These are phyloP conservation scores for Torrubiellomyces zombiae DNA, from an alignment of 2,329 filamentous ascomycete species.

Conservation along the genomic window DNA sequence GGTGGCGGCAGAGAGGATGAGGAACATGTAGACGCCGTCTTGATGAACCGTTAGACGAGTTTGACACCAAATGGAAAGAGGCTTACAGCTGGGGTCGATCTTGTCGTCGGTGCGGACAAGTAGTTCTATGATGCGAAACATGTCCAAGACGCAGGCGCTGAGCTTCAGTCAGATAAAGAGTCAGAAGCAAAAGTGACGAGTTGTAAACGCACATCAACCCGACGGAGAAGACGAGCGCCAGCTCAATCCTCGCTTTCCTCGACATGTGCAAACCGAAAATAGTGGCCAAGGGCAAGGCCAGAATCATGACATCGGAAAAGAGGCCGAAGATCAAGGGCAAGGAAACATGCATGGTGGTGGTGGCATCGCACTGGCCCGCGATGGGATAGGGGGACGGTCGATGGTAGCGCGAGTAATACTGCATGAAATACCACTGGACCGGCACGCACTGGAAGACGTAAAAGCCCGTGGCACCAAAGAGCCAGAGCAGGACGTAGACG, in stretches of 20 bases:
- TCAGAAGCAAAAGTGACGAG: neutral
- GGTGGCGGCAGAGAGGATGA: conserved; percentile 2
- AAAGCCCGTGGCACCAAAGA: conserved; percentile 1
- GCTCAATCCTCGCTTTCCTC: neutral
- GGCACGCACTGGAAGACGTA: conserved; percentile 2
- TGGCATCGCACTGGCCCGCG: conserved; percentile 2
- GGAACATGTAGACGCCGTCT: conserved; percentile 2
- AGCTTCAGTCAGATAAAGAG: neutral
- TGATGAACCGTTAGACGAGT: no score
- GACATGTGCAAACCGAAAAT: conserved; percentile 1
- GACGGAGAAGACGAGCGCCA: conserved; percentile 2
- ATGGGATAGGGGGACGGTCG: conserved; percentile 2
- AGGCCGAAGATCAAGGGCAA: conserved; percentile 2
- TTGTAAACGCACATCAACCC: conserved; percentile 1
- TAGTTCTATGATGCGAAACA: conserved; percentile 2
- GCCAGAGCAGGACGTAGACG: conserved; percentile 1
- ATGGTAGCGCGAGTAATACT: conserved; percentile 1
- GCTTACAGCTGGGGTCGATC: conserved; percentile 2
- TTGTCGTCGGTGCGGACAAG: conserved; percentile 1
- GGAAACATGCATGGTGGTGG: conserved; percentile 1
- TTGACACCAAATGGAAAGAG: neutral
- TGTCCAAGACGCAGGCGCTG: conserved; percentile 1
- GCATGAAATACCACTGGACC: conserved; percentile 2
- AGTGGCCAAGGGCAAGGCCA: conserved; percentile 1
- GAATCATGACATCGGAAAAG: conserved; percentile 2